These are phyloP conservation scores for Aquilaria sinensis DNA, from an alignment of 345 rosid genomes.

Conservation along the genomic window DNA sequence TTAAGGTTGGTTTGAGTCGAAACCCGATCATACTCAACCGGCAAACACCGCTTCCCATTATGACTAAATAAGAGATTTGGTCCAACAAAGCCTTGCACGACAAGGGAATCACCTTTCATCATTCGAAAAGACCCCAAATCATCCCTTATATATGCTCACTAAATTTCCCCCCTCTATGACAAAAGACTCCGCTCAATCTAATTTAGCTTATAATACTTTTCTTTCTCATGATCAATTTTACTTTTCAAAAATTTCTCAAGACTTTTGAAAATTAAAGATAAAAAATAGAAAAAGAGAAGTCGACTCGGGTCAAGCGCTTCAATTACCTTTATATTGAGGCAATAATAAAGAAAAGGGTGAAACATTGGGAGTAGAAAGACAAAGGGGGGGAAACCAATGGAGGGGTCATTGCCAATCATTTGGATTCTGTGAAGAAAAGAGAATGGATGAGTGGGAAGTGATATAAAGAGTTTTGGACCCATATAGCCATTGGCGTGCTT, in stretches of 20 bases:
- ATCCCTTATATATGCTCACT: too few species aligned
- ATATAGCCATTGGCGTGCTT: conserved; percentile 32
- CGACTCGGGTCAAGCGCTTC: too few species aligned
- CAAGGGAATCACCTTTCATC: conserved; percentile 17
- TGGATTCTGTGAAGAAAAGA: conserved; percentile 14
- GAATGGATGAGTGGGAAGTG: conserved; percentile 12
- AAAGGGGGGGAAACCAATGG: not conserved
- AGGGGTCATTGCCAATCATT: conserved; percentile 29
- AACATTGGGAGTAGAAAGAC: conserved; percentile 1
- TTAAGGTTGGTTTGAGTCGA: too few species aligned
- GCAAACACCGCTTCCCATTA: too few species aligned
- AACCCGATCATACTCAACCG: too few species aligned
- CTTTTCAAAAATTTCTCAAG: conserved; percentile 2
- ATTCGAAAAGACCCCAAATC: conserved; percentile 17
- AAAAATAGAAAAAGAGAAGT: not conserved
- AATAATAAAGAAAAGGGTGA: too few species aligned
- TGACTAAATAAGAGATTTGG: too few species aligned
- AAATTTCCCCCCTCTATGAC: too few species aligned
- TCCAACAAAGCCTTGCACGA: conserved; percentile 19
- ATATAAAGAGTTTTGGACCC: conserved; percentile 1
- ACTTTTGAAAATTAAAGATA: not conserved
- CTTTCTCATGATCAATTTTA: conserved; percentile 3
- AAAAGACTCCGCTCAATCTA: too few species aligned
- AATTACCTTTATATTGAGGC: too few species aligned
- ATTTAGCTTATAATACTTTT: too few species aligned